Evolutionary conservation across 2,329 filamentous ascomycete species (phyloP).

Genomic region (Seiridium cupressi): DNA sequence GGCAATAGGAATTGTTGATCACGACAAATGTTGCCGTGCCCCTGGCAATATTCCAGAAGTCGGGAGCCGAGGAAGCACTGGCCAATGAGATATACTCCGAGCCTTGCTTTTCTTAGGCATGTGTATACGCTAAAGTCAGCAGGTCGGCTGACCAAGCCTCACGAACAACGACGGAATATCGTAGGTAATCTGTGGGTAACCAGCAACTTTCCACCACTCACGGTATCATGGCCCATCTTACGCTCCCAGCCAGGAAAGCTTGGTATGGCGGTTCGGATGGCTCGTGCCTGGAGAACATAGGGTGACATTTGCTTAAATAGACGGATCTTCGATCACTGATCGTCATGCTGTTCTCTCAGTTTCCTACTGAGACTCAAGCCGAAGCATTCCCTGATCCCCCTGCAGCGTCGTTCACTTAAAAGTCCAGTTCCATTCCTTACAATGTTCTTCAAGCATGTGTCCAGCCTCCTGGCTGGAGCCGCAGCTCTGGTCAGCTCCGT

Average conservation of each 20-base stretch:
- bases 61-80: neutral
- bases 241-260: neutral
- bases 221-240: neutral
- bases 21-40: neutral
- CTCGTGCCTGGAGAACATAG: neutral
- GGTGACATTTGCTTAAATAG: neutral
- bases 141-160: neutral
- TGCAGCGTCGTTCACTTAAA: no score
- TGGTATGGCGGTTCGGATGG: neutral
- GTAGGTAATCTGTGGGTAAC: neutral
- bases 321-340: neutral
- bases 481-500: conserved; percentile 3
- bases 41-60: neutral
- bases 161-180: neutral
- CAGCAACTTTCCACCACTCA: conserved; percentile 3
- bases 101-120: no score
- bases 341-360: neutral
- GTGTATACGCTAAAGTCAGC: neutral
- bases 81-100: no score
- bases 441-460: conserved; percentile 4
- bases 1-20: neutral
- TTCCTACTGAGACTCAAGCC: neutral
- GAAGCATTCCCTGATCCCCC: no score
- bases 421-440: no score
- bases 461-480: neutral